Evolutionary conservation across 805 yeast species (phyloP).

Genomic region (Lipomyces mesembrius): DNA sequence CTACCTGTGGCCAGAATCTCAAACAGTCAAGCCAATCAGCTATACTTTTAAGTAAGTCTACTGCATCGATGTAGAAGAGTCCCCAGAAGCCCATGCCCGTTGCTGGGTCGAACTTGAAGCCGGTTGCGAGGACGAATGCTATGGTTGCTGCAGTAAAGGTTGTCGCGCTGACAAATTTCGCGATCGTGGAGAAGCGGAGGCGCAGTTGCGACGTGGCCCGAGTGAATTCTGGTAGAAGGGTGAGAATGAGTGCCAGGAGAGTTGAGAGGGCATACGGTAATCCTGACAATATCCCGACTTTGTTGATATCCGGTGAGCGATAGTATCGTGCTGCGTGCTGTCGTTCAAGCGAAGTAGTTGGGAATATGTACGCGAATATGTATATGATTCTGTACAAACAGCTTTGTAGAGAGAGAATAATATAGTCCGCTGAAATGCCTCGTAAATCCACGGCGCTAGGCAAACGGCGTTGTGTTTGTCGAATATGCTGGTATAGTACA

Average conservation of each 20-base stretch:
- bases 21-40: slow-evolving; percentile 13
- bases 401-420: slow-evolving; percentile 9
- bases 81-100: slow-evolving; percentile 28
- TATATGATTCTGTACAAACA: slow-evolving; percentile 8
- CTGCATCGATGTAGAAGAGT: slow-evolving; percentile 25
- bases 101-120: slow-evolving; percentile 16
- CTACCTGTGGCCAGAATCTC: slow-evolving; percentile 28
- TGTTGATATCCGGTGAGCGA: slow-evolving; percentile 1
- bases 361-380: slow-evolving; percentile 15
- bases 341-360: background rate
- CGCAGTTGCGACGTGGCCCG: background rate
- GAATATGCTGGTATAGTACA: slow-evolving; percentile 13
- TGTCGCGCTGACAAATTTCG: slow-evolving; percentile 8
- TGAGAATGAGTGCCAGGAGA: background rate
- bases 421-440: slow-evolving; percentile 24
- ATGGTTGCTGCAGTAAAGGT: background rate
- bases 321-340: slow-evolving; percentile 20
- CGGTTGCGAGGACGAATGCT: slow-evolving; percentile 11
- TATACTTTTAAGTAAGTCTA: slow-evolving; percentile 28
- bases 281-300: background rate
- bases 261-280: background rate
- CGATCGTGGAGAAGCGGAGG: slow-evolving; percentile 15
- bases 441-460: background rate
- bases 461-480: background rate
- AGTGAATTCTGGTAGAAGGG: background rate